Percentiles rank a stretch among this genome's conserved stretches.
Conservation (phyloP, 805 yeast genomes). For the Pichia nanzhaoensis region DNA sequence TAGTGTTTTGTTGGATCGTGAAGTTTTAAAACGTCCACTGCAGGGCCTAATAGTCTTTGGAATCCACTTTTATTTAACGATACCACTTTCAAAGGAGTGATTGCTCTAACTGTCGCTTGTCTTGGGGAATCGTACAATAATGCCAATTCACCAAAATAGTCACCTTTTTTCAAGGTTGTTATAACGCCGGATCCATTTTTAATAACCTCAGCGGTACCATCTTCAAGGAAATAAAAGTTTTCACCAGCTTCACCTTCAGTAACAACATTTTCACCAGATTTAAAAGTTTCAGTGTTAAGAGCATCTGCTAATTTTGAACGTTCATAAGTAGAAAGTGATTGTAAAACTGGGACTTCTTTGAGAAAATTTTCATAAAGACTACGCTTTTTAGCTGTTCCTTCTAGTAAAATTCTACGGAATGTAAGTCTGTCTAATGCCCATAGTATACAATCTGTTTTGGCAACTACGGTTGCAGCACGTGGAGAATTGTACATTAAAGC, state of each 20-base stretch:
- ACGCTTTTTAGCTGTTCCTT: slow-evolving; percentile 86
- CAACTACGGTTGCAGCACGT: slow-evolving; percentile 89
- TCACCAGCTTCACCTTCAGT: slow-evolving; percentile 83
- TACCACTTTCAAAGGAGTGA: slow-evolving; percentile 75
- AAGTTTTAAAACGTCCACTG: slow-evolving; percentile 76
- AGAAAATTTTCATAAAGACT: slow-evolving; percentile 83
- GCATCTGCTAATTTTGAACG: slow-evolving; percentile 94
- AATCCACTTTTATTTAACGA: slow-evolving; percentile 88
- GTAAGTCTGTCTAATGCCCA: slow-evolving; percentile 95
- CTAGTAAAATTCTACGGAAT: slow-evolving; percentile 84
- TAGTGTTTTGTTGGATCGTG: slow-evolving; percentile 66
- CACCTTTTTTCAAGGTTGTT: slow-evolving; percentile 63
- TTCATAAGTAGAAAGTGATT: slow-evolving; percentile 67
- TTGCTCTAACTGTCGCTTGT: slow-evolving; percentile 86
- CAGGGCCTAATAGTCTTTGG: slow-evolving; percentile 91
- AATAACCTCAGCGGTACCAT: slow-evolving; percentile 74
- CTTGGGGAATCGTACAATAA: slow-evolving; percentile 86
- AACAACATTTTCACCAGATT: slow-evolving; percentile 68
- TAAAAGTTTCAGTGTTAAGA: slow-evolving; percentile 66
- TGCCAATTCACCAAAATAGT: slow-evolving; percentile 96
- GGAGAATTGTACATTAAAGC: slow-evolving; percentile 98
- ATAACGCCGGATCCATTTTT: slow-evolving; percentile 58
- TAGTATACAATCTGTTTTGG: slow-evolving; percentile 61
- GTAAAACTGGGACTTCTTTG: slow-evolving; percentile 77
- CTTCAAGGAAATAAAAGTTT: slow-evolving; percentile 65